A percentile compares a stretch with the other conserved stretches of the same genome.
Evolutionary conservation across 768 basidiomycete species (phyloP).

Genomic region (Boletus subparvulus): DNA sequence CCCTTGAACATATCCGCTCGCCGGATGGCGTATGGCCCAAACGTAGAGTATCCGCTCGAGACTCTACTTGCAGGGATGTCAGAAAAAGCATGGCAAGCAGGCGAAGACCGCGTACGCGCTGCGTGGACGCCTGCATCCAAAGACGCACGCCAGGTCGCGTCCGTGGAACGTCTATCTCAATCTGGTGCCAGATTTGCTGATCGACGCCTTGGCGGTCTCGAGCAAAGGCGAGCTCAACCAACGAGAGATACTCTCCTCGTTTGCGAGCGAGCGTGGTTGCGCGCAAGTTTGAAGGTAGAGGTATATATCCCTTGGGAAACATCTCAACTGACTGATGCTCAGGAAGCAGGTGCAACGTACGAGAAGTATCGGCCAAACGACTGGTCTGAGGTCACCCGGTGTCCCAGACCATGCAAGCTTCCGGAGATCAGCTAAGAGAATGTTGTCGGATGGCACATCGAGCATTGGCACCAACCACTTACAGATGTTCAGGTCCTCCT

Average conservation of each 20-base stretch:
- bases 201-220: conserved; percentile 84
- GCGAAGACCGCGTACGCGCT: conserved; percentile 60
- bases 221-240: conserved; percentile 88
- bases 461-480: conserved; percentile 26
- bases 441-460: conserved; percentile 2
- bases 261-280: conserved; percentile 80
- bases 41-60: conserved; percentile 95
- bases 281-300: conserved; percentile 76
- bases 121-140: conserved; percentile 90
- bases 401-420: conserved; percentile 96
- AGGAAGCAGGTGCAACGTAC: conserved; percentile 47
- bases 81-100: conserved; percentile 4
- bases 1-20: conserved; percentile 97
- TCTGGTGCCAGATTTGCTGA: conserved; percentile 99
- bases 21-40: conserved; percentile 98
- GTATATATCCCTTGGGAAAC: conserved; percentile 80
- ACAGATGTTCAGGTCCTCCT: conserved; percentile 83
- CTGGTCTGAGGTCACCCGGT: conserved; percentile 80
- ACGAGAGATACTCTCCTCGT: conserved; percentile 85
- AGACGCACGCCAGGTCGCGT: conserved; percentile 88
- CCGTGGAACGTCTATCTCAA: conserved; percentile 96
- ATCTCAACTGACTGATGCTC: conserved; percentile 4
- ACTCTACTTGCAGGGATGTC: conserved; percentile 51
- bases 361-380: conserved; percentile 92
- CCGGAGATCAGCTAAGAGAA: conserved; percentile 66